Evolutionary conservation across 2,329 filamentous ascomycete species (phyloP), one percentile per base, ranked within the genome.

Genomic region (Colletotrichum paranaense): DNA sequence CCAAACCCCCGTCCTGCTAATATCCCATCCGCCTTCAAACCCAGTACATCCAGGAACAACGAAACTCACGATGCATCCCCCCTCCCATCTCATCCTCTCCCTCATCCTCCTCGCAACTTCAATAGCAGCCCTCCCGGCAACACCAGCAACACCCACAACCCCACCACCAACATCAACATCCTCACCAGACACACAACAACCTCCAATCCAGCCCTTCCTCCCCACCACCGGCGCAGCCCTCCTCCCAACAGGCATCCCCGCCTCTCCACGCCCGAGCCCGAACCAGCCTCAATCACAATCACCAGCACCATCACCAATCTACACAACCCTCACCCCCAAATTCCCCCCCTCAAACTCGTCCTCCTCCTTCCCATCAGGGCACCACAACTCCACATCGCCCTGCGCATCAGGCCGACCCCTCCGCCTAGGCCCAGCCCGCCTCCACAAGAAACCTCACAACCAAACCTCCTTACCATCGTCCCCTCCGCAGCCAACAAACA

Each of bases 21-120:
- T 46, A 46, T n/a, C 16, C 8, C 42, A 59, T 32, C 53, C 28
- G 53, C 19, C 22, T 55, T 6, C 28, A 30, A 30, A 30, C 28
- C 28, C 30, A 30, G 30, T 30, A 9, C 30, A 30, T 30, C 30
- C 30, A 30, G 8, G 8, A 3, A 30, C 30, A 30, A 30, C 30
- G 30, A 30, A 30, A 12, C 24, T 9, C 24, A 58, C 24, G 1
- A 72, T 72, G 69, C 64, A 59, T 22, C 22, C 53, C 46, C 71
- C 57, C 56, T 66, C 55, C 0, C 35, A 59, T 28, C 64, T n/a
- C 42, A 16, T 67, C 59, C 28, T 71, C 63, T 26, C 62, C 1
- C 62, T 70, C 32, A 12, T 32, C 67, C 66, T 75, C 66, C 58
- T 75, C 59, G 70, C 70, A 12, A 28, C 66, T 16, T 26, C 56